Percentiles rank a stretch among this genome's conserved stretches.
Evolutionary conservation across 192 early-diverging fungal species (phyloP).

Genomic region (Funneliformis mosseae): DNA sequence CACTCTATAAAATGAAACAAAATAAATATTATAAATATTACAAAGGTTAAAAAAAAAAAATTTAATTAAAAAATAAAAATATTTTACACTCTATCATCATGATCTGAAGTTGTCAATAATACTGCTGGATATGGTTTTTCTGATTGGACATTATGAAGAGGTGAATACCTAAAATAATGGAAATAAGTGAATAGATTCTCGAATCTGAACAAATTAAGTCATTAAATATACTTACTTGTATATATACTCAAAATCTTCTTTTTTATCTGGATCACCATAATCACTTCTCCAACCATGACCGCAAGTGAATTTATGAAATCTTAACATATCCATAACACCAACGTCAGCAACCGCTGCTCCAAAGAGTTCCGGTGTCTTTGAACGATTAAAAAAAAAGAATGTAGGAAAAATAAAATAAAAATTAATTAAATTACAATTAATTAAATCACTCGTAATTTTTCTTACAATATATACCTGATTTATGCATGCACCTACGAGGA

Average conservation of each 20-base stretch:
- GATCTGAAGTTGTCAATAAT: conserved; percentile 64
- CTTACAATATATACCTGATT: conserved; percentile 50
- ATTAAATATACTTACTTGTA: conserved; percentile 37
- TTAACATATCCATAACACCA: conserved; percentile 71
- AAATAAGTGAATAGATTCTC: background rate
- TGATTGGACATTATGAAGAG: conserved; percentile 65
- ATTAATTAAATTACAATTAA: background rate
- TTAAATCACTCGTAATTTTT: background rate
- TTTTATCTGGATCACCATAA: conserved; percentile 62
- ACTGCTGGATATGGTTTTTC: conserved; percentile 59
- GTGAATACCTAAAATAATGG: conserved; percentile 51
- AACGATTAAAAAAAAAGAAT: background rate
- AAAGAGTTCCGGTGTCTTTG: conserved; percentile 69
- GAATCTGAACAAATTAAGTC: background rate
- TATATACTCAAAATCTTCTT: conserved; percentile 67
- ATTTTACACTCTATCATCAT: conserved; percentile 67
- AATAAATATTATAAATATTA: background rate
- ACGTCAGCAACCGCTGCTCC: conserved; percentile 66
- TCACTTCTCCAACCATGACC: conserved; percentile 71
- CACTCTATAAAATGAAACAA: conserved; percentile 21
- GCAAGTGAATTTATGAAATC: conserved; percentile 82
- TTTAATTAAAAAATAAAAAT: background rate
- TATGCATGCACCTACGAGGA: conserved; percentile 68
- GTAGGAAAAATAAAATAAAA: background rate
- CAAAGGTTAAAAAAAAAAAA: background rate